Evolutionary conservation across 2,329 filamentous ascomycete genomes (phyloP), one percentile per base, ranked within the genome.

Genomic region (Penicillium oxalicum): DNA sequence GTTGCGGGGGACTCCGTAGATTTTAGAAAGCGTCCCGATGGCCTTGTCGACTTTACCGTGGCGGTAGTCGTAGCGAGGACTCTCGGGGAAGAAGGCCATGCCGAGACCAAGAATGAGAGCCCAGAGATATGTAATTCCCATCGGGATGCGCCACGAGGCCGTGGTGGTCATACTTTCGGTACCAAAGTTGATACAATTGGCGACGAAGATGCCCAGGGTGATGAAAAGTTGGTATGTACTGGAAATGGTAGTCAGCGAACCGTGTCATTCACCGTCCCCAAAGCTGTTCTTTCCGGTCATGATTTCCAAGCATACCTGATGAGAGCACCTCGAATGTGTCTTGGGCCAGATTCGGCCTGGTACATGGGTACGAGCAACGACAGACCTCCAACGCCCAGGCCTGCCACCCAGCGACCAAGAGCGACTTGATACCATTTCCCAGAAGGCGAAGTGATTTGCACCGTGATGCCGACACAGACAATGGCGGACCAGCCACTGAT

Each of bases 11-110:
- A 80, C 67, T 2, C 78, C 77, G 49, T 81, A 81, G 11, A 77
- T 74, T 36, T 74, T 73, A 0, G 78, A 68, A 34, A 83, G 73
- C 1, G 78, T 80, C 7, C 59, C 61, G 33, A 74, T 69, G 2
- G 80, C 78, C 37, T 66, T 63, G 2, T 80, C 76, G 18, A 71
- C 67, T n/a, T 74, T 74, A 33, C 76, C 77, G 34, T 75, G 63
- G n/a, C 80, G 74, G 61, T 79, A 82, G 37, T 78, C 77, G 68
- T 75, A 81, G 2, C 79, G 75, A 4, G 80, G 80, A 9, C 74
- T 77, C 55, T 83, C 80, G 0, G 74, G 74, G 53, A 82, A 74
- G 56, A 79, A 72, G 5, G 74, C 52, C 49, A 83, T 80, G 5
- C 78, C 78, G 13, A 69, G 45, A 1, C 74, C 74, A 54, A 83